Evolutionary conservation across 1,139 yeast genomes (phyloP).

Genomic region (Diutina scorzettiae): DNA sequence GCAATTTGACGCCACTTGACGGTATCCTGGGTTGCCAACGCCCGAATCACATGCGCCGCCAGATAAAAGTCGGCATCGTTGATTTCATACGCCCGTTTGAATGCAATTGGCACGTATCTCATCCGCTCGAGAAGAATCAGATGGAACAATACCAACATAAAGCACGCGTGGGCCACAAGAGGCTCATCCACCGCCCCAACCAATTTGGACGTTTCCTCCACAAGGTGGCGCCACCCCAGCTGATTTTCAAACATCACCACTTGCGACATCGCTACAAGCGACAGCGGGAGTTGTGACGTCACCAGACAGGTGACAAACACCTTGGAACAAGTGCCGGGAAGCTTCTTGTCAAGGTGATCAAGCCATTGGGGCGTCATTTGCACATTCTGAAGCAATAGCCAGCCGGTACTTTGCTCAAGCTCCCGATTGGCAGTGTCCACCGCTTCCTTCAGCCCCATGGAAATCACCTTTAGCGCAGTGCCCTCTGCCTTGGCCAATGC

Average conservation of each 20-base stretch:
- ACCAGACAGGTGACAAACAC: not conserved
- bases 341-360: not conserved
- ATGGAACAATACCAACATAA: slow-evolving; percentile 4
- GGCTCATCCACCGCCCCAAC: not conserved
- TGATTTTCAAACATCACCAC: not conserved
- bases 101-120: not conserved
- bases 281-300: not conserved
- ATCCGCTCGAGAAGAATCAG: not conserved
- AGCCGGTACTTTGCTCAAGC: not conserved
- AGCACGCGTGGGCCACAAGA: not conserved
- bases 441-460: slow-evolving; percentile 1
- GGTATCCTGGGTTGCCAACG: not conserved
- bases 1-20: not conserved
- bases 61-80: not conserved
- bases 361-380: slow-evolving; percentile 3
- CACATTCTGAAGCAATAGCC: not conserved
- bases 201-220: not conserved
- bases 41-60: not conserved
- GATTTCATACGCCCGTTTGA: not conserved
- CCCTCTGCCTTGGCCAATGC: not conserved
- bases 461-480: not conserved
- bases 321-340: not conserved
- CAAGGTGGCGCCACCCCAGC: not conserved
- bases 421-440: not conserved
- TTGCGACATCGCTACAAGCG: not conserved